Conservation (phyloP, 1,284 basidiomycete species). For the Pascua sp. region DNA sequence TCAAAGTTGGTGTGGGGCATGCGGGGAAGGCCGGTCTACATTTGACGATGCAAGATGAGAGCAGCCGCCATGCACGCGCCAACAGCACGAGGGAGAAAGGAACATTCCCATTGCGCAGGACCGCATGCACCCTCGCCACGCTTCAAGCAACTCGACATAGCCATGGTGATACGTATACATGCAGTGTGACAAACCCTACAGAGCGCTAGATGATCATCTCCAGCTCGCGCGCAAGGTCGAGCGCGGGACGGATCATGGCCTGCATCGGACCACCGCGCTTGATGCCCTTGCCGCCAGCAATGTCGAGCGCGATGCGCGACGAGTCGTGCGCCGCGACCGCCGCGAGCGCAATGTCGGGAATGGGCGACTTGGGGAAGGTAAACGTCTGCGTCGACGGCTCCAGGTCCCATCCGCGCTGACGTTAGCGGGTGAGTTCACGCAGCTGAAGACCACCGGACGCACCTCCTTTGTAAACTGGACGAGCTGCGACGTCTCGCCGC, state of each 20-base stretch:
- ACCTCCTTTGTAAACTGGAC: constrained; percentile 39
- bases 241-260: constrained; percentile 44
- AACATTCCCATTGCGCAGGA: no score
- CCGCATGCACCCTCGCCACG: no score
- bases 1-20: no score
- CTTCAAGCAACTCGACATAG: no score
- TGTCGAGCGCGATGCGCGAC: constrained; percentile 20
- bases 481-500: constrained; percentile 38
- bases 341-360: constrained; percentile 25
- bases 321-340: constrained; percentile 20
- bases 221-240: constrained; percentile 46
- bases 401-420: constrained; percentile 44
- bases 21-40: no score
- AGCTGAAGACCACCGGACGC: constrained; percentile 4
- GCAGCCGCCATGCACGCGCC: no score
- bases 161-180: constrained; percentile 19
- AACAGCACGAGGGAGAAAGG: no score
- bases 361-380: constrained; percentile 25
- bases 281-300: constrained; percentile 31
- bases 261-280: constrained; percentile 38
- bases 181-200: constrained; percentile 7
- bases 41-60: no score
- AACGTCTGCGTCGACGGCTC: constrained; percentile 42
- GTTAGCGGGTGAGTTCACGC: constrained; percentile 11
- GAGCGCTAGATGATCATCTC: constrained; percentile 48